Conservation (phyloP, 2,329 filamentous ascomycete genomes). For the Cytospora chrysosperma region DNA sequence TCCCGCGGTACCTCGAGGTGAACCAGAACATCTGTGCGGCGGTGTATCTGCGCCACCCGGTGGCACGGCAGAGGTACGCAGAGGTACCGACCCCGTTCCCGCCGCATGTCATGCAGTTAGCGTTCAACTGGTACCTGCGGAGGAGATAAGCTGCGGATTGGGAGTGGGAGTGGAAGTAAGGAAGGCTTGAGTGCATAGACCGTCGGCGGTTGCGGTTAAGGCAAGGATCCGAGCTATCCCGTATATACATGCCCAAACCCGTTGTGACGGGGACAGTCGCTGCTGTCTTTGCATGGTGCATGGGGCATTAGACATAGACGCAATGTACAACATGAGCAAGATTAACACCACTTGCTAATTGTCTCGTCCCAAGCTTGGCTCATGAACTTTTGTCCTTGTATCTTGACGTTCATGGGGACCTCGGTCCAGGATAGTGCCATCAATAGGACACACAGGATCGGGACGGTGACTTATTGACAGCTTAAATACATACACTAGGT, state of each 20-base stretch:
- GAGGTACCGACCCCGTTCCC: slow-evolving; percentile 85
- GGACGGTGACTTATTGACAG: too few species aligned
- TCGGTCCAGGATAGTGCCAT: neutral
- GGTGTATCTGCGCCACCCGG: slow-evolving; percentile 91
- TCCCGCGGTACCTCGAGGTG: slow-evolving; percentile 93
- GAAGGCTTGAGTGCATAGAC: neutral
- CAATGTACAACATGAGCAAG: slow-evolving; percentile 4
- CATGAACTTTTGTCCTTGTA: too few species aligned
- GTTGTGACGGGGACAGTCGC: neutral
- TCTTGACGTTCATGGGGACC: neutral
- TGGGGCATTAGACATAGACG: slow-evolving; percentile 5
- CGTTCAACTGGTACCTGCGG: slow-evolving; percentile 92
- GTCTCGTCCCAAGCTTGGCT: neutral
- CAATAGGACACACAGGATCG: too few species aligned
- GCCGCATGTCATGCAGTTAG: slow-evolving; percentile 69
- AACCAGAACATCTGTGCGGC: slow-evolving; percentile 96
- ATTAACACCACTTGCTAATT: slow-evolving; percentile 16
- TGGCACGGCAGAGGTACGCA: slow-evolving; percentile 75
- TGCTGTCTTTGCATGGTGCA: neutral
- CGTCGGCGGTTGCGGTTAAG: neutral
- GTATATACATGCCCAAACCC: slow-evolving; percentile 13
- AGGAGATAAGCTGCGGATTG: slow-evolving; percentile 56
- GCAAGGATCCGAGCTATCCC: neutral
- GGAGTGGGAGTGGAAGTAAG: neutral
- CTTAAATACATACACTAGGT: too few species aligned